phyloP scores from a whole-genome alignment of 192 early-diverging fungal genomes.

The Coemansia sp. region DNA sequence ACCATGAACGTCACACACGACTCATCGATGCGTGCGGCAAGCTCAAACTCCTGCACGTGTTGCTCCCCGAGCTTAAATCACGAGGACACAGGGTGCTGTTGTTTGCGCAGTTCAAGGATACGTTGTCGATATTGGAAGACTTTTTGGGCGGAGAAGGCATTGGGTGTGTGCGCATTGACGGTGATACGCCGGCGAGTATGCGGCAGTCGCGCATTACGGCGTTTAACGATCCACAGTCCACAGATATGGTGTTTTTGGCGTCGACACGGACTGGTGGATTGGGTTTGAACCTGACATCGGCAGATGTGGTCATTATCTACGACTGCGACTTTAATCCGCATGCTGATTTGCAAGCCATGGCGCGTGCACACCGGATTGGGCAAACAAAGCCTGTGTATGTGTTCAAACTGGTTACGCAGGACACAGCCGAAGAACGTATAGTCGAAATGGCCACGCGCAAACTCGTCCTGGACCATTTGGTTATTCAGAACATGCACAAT shows the following conservation, averaged over 20 bases:
- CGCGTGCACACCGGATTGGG: constrained; percentile 93
- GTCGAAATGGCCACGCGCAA: constrained; percentile 93
- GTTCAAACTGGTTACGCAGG: constrained; percentile 90
- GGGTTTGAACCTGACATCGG: constrained; percentile 91
- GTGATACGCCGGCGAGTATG: constrained; percentile 70
- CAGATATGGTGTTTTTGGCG: constrained; percentile 86
- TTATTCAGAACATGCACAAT: constrained; percentile 90
- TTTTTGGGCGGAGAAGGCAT: constrained; percentile 77
- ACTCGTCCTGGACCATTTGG: constrained; percentile 93
- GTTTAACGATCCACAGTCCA: constrained; percentile 86
- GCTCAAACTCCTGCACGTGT: constrained; percentile 88
- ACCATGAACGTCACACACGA: constrained; percentile 73
- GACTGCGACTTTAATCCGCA: constrained; percentile 93
- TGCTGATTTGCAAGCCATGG: constrained; percentile 94
- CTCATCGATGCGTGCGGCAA: constrained; percentile 89
- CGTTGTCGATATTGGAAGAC: constrained; percentile 89
- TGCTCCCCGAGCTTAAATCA: constrained; percentile 80
- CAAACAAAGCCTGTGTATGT: constrained; percentile 95
- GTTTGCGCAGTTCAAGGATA: constrained; percentile 93
- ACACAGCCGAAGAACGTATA: constrained; percentile 95
- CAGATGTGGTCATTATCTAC: constrained; percentile 95
- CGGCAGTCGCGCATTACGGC: constrained; percentile 87
- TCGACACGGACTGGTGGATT: constrained; percentile 93
- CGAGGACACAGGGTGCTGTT: constrained; percentile 92
- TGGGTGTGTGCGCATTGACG: constrained; percentile 84